Base-by-base conservation (phyloP, 192 early-diverging fungal species). In the Coemansia guatemalensis region DNA sequence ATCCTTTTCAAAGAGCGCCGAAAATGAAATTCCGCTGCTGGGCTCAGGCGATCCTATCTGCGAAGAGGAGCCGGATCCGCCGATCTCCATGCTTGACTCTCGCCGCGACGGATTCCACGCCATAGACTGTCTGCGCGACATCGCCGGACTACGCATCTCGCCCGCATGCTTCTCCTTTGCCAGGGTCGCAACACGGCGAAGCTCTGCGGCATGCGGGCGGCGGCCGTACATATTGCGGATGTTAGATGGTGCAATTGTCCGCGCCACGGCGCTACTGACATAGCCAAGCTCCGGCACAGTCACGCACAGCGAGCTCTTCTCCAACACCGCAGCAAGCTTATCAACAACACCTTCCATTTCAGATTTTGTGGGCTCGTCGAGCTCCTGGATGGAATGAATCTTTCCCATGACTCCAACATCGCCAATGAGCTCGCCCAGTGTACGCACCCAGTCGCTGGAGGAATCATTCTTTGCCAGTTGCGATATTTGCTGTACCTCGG, bases 391-490 rank as follows among this genome's bases (percentile, higher is more conserved):
- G 21, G 56, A 7, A 3, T 24, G 27, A 58, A 69, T 68, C 29
- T 48, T 64, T 22, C 75, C 75, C 22, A 52, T 62, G 17, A 64
- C 48, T 12, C 75, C 75, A 18, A 69, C 75, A 12, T 65, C 58
- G 51, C 75, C 75, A 25, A 78, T 51, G 20, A 69, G 49, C 12
- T 52, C 21, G 4, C 75, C 75, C n/a, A 78, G 48, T 1, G 63
- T 69, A 33, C 75, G 70, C 56, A 78, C 75, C 75, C 75, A 78
- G 58, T 71, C 69, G 64, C 69, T 78, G 33, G 49, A 52, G 1
- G 41, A 52, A 44, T 73, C 67, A 0, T 33, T 5, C 30, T 59
- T 65, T 39, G 66, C 67, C 23, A 78, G 60, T 60, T 62, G 35
- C 4, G 67, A 48, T 5, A 78, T 58, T 14, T 50, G 53, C 25